phyloP scores from a whole-genome alignment of 805 yeast species.

The Lipomyces starkeyi region DNA sequence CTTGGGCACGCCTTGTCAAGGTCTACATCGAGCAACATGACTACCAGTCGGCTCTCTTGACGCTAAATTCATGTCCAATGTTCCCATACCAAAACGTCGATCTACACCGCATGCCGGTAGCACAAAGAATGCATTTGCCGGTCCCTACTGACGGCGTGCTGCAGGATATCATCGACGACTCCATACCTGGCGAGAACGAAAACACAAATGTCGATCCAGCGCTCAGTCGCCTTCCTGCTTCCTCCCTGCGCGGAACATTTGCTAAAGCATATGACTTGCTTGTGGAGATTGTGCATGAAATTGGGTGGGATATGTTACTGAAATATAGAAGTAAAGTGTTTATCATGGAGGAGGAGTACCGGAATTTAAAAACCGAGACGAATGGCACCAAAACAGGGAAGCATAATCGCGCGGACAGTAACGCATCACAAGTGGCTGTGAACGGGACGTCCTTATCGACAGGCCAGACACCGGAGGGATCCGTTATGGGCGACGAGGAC shows the following conservation, averaged over 20 bases:
- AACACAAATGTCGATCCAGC: conserved; percentile 52
- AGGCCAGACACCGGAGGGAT: conserved; percentile 16
- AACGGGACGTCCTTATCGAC: conserved; percentile 23
- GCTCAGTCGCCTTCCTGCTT: conserved; percentile 58
- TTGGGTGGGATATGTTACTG: conserved; percentile 85
- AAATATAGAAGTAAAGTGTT: conserved; percentile 71
- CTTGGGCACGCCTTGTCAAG: conserved; percentile 71
- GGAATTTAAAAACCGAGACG: conserved; percentile 44
- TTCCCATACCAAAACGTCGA: conserved; percentile 57
- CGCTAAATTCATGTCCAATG: conserved; percentile 80
- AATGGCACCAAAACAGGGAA: conserved; percentile 26
- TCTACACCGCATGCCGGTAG: conserved; percentile 51
- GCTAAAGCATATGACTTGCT: conserved; percentile 69
- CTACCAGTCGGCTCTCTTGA: conserved; percentile 61
- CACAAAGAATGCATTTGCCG: conserved; percentile 55
- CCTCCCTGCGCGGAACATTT: conserved; percentile 59
- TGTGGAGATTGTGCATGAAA: conserved; percentile 65
- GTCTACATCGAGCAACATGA: conserved; percentile 64
- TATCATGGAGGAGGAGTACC: conserved; percentile 79
- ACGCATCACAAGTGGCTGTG: conserved; percentile 34
- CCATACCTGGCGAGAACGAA: conserved; percentile 37
- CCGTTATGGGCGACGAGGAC: conserved; percentile 39
- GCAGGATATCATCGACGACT: conserved; percentile 48
- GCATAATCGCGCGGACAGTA: conserved; percentile 33
- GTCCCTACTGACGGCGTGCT: conserved; percentile 61